Evolutionary conservation across 148 eudicot species (phyloP).

Genomic region (Nepenthes mirabilis): DNA sequence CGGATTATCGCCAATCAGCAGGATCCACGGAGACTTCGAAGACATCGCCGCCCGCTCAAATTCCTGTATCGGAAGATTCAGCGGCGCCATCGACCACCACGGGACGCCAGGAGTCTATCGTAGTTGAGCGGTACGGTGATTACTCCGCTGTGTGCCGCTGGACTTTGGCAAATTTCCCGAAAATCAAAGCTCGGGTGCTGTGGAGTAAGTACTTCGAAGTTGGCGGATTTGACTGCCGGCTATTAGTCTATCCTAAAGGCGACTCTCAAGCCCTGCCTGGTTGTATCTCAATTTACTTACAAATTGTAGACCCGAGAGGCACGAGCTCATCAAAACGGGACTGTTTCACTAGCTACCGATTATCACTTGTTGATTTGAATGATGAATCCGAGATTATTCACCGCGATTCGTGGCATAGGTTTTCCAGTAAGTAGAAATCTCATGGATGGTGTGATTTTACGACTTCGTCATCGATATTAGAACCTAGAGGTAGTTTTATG

Average conservation of each 20-base stretch:
- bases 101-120: too few relatives aligned
- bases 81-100: too few relatives aligned
- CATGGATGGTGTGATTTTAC: not conserved
- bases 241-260: not conserved
- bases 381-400: not conserved
- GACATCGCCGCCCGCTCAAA: too few relatives aligned
- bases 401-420: not conserved
- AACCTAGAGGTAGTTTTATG: not conserved
- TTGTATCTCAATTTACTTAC: not conserved
- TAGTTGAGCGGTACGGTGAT: not conserved
- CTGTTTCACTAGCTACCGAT: not conserved
- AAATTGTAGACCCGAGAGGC: not conserved
- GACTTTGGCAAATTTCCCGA: not conserved
- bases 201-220: not conserved
- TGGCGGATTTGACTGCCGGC: not conserved
- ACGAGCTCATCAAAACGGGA: not conserved
- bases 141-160: not conserved
- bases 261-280: not conserved
- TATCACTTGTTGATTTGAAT: not conserved
- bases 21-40: conserved; percentile 1
- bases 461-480: not conserved
- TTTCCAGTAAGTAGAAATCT: not conserved
- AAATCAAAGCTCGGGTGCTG: not conserved
- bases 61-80: too few relatives aligned
- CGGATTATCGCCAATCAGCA: conserved; percentile 17